Evolutionary conservation across 2,329 filamentous ascomycete genomes (phyloP).

Genomic region (Aspergillus sp.): DNA sequence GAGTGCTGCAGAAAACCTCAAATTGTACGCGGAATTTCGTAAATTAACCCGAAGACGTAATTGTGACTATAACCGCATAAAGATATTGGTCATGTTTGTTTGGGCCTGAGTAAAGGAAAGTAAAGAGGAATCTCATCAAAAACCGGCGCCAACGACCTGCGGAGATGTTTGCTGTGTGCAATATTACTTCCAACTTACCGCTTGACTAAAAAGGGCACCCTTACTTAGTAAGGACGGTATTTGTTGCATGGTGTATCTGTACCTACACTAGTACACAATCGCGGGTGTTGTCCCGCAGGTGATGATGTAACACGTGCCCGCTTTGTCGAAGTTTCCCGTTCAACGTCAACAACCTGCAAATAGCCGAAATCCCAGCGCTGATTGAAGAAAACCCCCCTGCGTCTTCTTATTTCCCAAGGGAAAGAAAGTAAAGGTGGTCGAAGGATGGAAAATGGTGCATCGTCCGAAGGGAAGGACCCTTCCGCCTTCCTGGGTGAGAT

Average conservation of each 20-base stretch:
- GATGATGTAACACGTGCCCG: neutral
- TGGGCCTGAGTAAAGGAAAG: neutral
- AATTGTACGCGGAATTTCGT: neutral
- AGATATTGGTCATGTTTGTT: neutral
- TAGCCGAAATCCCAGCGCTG: neutral
- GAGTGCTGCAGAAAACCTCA: neutral
- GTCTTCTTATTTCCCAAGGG: neutral
- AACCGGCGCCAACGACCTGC: neutral
- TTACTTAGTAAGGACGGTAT: too few species aligned
- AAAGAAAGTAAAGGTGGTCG: neutral
- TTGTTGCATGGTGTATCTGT: too few species aligned
- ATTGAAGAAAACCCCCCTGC: neutral
- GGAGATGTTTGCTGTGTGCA: neutral
- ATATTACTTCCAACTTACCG: too few species aligned
- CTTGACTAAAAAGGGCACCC: too few species aligned
- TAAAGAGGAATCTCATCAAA: neutral
- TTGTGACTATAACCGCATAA: neutral
- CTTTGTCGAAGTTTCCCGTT: neutral
- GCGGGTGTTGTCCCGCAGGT: neutral
- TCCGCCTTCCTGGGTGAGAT: slow-evolving; percentile 92
- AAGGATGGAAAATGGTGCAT: slow-evolving; percentile 73
- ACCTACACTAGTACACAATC: too few species aligned
- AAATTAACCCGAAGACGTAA: neutral
- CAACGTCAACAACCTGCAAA: neutral
- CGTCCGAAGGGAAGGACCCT: slow-evolving; percentile 79